Percentiles rank a stretch among this genome's conserved stretches.
These are phyloP conservation scores for Apiotrichum akiyoshidainum DNA, from an alignment of 1,284 basidiomycete species.

Conservation along the genomic window DNA sequence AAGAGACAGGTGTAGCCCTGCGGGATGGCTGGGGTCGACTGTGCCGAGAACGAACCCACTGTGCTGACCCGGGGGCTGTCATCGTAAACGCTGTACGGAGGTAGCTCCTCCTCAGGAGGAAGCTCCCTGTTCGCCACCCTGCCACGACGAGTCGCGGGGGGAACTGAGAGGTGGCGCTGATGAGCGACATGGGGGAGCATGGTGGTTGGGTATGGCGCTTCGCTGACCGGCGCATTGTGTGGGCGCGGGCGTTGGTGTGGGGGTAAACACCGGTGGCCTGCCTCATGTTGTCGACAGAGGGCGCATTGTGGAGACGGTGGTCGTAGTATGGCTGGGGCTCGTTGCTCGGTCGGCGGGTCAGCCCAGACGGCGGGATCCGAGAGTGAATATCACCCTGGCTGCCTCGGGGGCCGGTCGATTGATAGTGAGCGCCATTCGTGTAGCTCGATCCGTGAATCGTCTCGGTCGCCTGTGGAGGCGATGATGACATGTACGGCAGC, in stretches of 20 bases:
- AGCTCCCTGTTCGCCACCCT: too few relatives aligned
- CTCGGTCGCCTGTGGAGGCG: not conserved
- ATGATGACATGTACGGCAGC: not conserved
- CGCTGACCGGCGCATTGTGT: not conserved
- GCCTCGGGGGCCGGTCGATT: too few relatives aligned
- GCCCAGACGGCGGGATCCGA: too few relatives aligned
- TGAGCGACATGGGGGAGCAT: too few relatives aligned
- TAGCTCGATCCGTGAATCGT: not conserved
- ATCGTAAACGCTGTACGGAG: not conserved
- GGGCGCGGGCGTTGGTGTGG: not conserved
- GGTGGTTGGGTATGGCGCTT: not conserved
- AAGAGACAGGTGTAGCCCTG: not conserved
- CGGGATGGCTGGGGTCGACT: not conserved
- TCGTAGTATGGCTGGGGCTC: too few relatives aligned
- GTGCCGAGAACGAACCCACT: too few relatives aligned
- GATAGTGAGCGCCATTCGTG: not conserved
- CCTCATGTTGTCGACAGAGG: not conserved
- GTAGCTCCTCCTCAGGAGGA: not conserved
- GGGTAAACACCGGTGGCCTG: not conserved
- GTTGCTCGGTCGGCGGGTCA: too few relatives aligned
- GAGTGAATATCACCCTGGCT: too few relatives aligned
- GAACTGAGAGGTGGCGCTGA: too few relatives aligned
- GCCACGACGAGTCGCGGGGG: too few relatives aligned
- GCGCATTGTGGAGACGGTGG: not conserved
- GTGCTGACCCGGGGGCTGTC: not conserved